Evolutionary conservation across 345 rosid genomes (phyloP).

Genomic region (Brassica napus): DNA sequence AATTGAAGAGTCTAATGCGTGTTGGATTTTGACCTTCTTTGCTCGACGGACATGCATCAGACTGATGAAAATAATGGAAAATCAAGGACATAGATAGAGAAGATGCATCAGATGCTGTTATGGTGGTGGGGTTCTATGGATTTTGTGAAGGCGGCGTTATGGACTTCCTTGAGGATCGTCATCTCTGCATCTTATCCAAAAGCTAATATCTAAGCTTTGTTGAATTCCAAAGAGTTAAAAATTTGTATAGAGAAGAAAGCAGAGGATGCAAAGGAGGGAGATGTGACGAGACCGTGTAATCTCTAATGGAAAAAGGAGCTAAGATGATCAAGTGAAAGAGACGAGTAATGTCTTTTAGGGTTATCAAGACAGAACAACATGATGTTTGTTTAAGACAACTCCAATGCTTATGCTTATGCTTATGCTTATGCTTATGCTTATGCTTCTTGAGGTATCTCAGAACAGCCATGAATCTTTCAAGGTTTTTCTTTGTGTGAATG

Average conservation of each 20-base stretch:
- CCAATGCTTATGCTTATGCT: too few species aligned
- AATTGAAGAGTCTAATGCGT: too few species aligned
- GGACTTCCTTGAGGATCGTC: too few species aligned
- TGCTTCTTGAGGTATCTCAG: conserved; percentile 61
- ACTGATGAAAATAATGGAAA: too few species aligned
- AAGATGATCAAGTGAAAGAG: conserved; percentile 51
- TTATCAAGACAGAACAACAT: conserved; percentile 45
- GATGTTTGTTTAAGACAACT: conserved; percentile 40
- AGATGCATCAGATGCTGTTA: too few species aligned
- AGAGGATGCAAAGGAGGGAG: conserved; percentile 55
- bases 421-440: not conserved
- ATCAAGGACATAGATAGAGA: too few species aligned
- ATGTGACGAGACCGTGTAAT: conserved; percentile 47
- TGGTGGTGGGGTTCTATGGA: too few species aligned
- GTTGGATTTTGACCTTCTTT: too few species aligned
- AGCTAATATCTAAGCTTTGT: conserved; percentile 23
- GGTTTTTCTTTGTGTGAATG: too few species aligned
- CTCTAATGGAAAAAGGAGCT: conserved; percentile 58
- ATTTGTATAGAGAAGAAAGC: conserved; percentile 54
- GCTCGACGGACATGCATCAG: too few species aligned
- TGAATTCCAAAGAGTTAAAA: not conserved
- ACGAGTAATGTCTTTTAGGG: conserved; percentile 40
- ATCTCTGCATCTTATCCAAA: too few species aligned
- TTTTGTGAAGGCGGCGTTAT: too few species aligned
- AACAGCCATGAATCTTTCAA: conserved; percentile 50